Evolutionary conservation across 73 alveolate genomes (phyloP), one percentile per base, ranked within the genome.

Genomic region (Tetrahymena thermophila): DNA sequence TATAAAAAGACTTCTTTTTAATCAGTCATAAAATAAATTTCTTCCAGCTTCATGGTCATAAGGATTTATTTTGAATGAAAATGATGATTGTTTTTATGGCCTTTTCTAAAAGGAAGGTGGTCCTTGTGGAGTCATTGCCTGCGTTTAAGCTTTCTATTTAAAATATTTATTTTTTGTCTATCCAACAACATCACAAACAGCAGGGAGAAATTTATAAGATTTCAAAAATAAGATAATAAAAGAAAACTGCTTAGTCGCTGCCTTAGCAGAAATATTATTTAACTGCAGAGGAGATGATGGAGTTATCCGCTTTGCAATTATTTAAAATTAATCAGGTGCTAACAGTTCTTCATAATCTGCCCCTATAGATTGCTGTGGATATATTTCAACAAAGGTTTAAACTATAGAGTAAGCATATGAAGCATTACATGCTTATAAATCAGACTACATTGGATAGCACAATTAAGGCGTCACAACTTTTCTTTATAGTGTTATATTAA

Each of bases 21-120:
- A 31, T 11, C 11, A 71, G 11, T 71, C 89, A 71, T 25, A 71
- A 71, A 71, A 71, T 31, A 35, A 34, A 28, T 55, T 57, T 42
- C 93, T 95, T 43, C 97, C 97, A 19, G 83, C 93, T 35, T 85
- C 95, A 56, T 95, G 97, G 97, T 85, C 95, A 1, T 35, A 95
- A 56, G 95, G 95, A 19, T 95, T 95, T 89, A 89, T 95, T 89
- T 95, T 95, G 34, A 95, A 85, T 37, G 94, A 89, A 8, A 71
- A 71, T 19, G 95, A 95, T 42, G 94, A 89, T 19, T 55, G 95
- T 17, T 95, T 95, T 93, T 95, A 55, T 94, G 98, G 98, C 4
- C 95, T 97, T 34, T 96, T 96, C 94, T 94, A 97, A 94, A 96
- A 94, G 57, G 98, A 97, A 85, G 98, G 98, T 21, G 98, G 98